Conservation (phyloP, 257 asterid genomes). For the Nicotiana knightiana region DNA sequence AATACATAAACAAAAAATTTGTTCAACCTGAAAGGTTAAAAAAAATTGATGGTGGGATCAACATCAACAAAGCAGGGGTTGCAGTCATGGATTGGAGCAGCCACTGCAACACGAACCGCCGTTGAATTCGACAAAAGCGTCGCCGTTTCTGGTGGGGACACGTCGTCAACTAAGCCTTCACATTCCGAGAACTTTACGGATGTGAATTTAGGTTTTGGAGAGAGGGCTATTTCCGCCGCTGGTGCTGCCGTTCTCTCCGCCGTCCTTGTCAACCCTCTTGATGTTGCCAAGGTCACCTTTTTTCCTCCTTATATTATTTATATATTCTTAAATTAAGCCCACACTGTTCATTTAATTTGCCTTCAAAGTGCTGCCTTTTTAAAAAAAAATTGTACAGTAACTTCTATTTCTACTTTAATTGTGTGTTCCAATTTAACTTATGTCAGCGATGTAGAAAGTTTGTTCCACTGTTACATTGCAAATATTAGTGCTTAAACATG, state of each 20-base stretch:
- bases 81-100: conserved; percentile 53
- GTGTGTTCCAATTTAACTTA: background rate
- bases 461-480: background rate
- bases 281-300: conserved; percentile 57
- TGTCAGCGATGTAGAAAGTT: too few relatives aligned
- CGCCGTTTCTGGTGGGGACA: background rate
- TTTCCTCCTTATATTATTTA: background rate
- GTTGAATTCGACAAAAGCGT: conserved; percentile 33
- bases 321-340: background rate
- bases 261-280: conserved; percentile 79
- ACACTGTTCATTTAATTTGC: background rate
- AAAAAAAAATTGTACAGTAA: background rate
- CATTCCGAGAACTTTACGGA: conserved; percentile 24
- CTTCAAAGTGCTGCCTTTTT: background rate
- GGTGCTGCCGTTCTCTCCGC: conserved; percentile 81
- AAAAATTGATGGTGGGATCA: conserved; percentile 36
- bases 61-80: conserved; percentile 43
- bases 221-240: conserved; percentile 77
- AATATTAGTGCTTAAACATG: background rate
- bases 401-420: background rate
- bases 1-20: background rate
- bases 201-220: conserved; percentile 43
- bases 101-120: conserved; percentile 30
- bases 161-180: background rate
- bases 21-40: background rate